Evolutionary conservation across 441 rosid species (phyloP), one percentile per base, ranked within the genome.

Genomic region (Omphalea diandra): DNA sequence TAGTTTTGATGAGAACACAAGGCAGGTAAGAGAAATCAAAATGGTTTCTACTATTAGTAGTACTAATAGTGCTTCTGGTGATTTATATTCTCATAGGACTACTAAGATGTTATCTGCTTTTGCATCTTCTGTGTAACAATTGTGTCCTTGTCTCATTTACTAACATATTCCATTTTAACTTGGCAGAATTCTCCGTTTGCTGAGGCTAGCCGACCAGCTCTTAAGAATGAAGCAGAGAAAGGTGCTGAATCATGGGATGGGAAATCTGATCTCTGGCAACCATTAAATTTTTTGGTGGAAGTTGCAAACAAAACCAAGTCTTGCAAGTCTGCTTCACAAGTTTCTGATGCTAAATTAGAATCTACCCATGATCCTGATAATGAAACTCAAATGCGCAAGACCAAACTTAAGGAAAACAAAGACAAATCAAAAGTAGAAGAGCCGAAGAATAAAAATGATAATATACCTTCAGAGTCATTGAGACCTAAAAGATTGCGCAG

Each of bases 271-370:
- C 80, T 82, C 6, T 87, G 93, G 92, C 89, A 87, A 62, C 88
- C 96, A 15, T 82, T 89, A 62, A 86, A 89, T 80, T 85, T 86
- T 79, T 83, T 87, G 61, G 93, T 86, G 58, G 96, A 89, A 81
- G 96, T 88, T 73, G 93, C 96, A 40, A 89, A 86, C 77, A 83
- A 85, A 72, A 84, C 86, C 70, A 89, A 85, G 79, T 77, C 87
- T 24, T 81, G 82, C 47, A 85, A 82, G 78, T 66, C 70, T 61
- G 77, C 72, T 78, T 76, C 83, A 41, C 85, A 77, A 58, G 79
- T 66, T 44, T 55, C 58, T 70, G 88, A 86, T 71, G 75, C 76
- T 68, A 88, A 84, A 76, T 63, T 75, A 46, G 86, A 84, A 72
- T 47, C 68, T 31, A 66, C 65, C 5, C 59, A 65, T 73, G 74